Conservation (phyloP, 805 yeast species). For the Pichia deserticola region DNA sequence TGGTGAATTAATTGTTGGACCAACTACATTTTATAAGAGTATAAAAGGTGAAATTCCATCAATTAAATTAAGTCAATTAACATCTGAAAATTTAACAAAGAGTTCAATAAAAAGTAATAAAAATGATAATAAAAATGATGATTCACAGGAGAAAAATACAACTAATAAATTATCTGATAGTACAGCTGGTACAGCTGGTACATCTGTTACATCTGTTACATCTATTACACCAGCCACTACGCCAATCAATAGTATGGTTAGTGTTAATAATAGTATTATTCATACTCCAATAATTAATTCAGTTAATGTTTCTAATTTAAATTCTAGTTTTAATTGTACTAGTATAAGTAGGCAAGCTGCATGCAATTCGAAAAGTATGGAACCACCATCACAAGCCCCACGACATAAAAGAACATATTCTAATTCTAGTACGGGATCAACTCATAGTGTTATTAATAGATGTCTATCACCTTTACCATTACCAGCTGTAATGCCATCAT, state of each 20-base stretch:
- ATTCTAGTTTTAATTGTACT: neutral
- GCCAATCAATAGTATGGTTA: neutral
- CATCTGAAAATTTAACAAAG: slow-evolving; percentile 7
- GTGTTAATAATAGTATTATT: neutral
- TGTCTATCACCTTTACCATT: slow-evolving; percentile 28
- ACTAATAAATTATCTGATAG: neutral
- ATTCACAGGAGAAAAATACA: neutral
- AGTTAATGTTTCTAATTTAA: neutral
- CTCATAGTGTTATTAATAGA: slow-evolving; percentile 20
- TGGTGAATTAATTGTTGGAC: slow-evolving; percentile 29
- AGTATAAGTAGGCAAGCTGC: neutral
- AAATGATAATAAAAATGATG: too few species aligned
- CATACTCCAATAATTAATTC: neutral
- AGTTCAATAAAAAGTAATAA: neutral
- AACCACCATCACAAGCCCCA: slow-evolving; percentile 27
- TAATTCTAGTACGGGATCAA: slow-evolving; percentile 30
- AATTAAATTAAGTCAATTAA: slow-evolving; percentile 10
- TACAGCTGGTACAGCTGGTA: neutral
- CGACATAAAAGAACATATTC: slow-evolving; percentile 37
- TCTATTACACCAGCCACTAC: slow-evolving; percentile 2
- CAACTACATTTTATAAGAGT: slow-evolving; percentile 40
- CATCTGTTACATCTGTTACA: neutral
- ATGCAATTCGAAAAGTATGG: slow-evolving; percentile 18
- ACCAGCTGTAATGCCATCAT: slow-evolving; percentile 41
- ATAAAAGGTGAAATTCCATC: slow-evolving; percentile 53